Percentiles rank a stretch among this genome's conserved stretches.
These are phyloP conservation scores for Mycena galericulata DNA, from an alignment of 768 basidiomycete species.

Conservation along the genomic window DNA sequence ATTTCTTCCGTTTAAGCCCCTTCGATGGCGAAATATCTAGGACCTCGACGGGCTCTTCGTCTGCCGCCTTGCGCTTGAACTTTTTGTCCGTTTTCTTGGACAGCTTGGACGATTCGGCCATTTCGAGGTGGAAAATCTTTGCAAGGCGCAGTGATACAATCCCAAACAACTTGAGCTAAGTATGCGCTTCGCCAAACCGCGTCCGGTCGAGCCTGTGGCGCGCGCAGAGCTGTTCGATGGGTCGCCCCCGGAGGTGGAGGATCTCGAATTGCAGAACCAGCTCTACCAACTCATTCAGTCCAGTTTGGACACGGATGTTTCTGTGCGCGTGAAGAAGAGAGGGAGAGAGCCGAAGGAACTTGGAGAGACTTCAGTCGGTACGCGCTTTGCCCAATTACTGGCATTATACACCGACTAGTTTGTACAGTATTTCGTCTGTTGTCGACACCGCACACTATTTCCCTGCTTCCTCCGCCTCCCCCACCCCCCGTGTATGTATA, in stretches of 20 bases:
- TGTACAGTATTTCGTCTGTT: slow-evolving; percentile 62
- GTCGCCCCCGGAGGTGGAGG: slow-evolving; percentile 22
- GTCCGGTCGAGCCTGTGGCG: slow-evolving; percentile 50
- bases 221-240: slow-evolving; percentile 46
- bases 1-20: slow-evolving; percentile 46
- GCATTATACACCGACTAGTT: slow-evolving; percentile 17
- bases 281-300: slow-evolving; percentile 37
- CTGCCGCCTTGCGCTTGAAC: slow-evolving; percentile 38
- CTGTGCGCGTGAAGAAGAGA: slow-evolving; percentile 19
- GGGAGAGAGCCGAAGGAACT: too few relatives aligned
- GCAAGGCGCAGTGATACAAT: background rate
- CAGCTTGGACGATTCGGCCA: slow-evolving; percentile 34
- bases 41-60: slow-evolving; percentile 21
- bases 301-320: slow-evolving; percentile 2
- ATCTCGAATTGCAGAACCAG: slow-evolving; percentile 29
- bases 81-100: slow-evolving; percentile 40
- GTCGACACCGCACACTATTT: slow-evolving; percentile 58
- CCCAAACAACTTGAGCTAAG: too few relatives aligned
- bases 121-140: slow-evolving; percentile 25
- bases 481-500: slow-evolving; percentile 52
- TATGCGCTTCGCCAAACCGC: slow-evolving; percentile 65
- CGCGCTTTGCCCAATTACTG: slow-evolving; percentile 8
- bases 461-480: slow-evolving; percentile 56
- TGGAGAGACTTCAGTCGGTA: slow-evolving; percentile 27
- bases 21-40: slow-evolving; percentile 27